Evolutionary conservation across 176 grass and related monocot species (phyloP), one percentile per base, ranked within the genome.

Genomic region (Leersia perrieri): DNA sequence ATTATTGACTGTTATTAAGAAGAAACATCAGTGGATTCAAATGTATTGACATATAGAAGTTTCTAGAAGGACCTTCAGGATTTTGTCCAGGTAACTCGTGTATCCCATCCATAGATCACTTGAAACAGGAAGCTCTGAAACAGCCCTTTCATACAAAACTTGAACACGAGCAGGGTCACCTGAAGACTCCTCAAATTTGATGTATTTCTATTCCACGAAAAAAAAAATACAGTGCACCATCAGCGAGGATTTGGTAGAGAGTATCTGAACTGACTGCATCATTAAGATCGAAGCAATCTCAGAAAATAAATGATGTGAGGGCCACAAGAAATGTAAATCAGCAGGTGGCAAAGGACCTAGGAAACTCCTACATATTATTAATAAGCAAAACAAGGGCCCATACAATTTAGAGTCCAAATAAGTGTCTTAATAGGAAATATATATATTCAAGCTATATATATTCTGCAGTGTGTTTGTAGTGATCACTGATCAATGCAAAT

Each of bases 91-190:
- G 78, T 88, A 95, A 67, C 74, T 93, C 12, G 92, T 90, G 78
- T 99, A 99, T 67, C 63, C 88, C 39, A 90, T 72, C 96, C 96
- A 99, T 44, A 95, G 44, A 65, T 93, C 90, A 55, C 82, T 93
- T 82, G 92, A 91, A 81, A 99, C 87, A 28, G 92, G 88, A 87
- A 99, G 85, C 70, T 86, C 90, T 16, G 87, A 81, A 80, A 99
- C 88, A 28, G 96, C 96, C 63, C 92, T 74, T 76, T 99, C 96
- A 70, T 99, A 95, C 5, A 99, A 76, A 66, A 95, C 80, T 85
- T 93, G 96, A 79, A 99, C 90, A 86, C 92, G 92, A 60, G 82
- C 88, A 87, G 96, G 96, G 14, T 95, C 86, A 45, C 92, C 88
- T 20, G 57, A 91, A 68, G 88, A 88, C 40, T 95, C 92, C 80